Conservation (phyloP, 805 yeast species). For the Peterozyma xylosa region DNA sequence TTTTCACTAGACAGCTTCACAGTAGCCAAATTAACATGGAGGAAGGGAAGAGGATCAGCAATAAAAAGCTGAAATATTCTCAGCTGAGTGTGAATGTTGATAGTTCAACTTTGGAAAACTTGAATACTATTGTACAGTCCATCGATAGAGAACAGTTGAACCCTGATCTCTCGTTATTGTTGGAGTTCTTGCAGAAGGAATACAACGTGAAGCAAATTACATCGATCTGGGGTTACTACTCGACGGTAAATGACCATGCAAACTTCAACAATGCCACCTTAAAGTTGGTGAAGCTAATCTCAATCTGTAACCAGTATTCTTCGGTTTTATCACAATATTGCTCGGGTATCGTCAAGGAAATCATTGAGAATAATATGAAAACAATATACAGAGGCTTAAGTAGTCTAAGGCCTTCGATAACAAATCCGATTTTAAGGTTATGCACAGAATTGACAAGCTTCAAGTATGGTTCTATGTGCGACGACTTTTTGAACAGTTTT, state of each 20-base stretch:
- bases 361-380: slow-evolving; percentile 51
- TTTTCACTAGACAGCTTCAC: no score
- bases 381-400: slow-evolving; percentile 62
- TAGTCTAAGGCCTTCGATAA: slow-evolving; percentile 45
- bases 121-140: slow-evolving; percentile 5
- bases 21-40: no score
- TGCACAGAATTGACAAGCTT: slow-evolving; percentile 44
- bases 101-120: not conserved
- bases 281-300: slow-evolving; percentile 29
- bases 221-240: slow-evolving; percentile 32
- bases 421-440: slow-evolving; percentile 56
- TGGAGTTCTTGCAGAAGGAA: slow-evolving; percentile 21
- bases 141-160: not conserved
- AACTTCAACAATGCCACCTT: slow-evolving; percentile 38
- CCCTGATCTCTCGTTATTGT: slow-evolving; percentile 12
- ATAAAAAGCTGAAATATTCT: not conserved
- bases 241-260: slow-evolving; percentile 44
- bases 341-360: slow-evolving; percentile 36
- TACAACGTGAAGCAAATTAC: slow-evolving; percentile 24
- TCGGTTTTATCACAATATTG: slow-evolving; percentile 17
- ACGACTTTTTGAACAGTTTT: slow-evolving; percentile 54
- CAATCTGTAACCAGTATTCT: slow-evolving; percentile 13
- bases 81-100: slow-evolving; percentile 3
- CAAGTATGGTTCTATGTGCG: slow-evolving; percentile 41
- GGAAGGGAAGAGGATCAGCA: not conserved